Conservation (phyloP, 345 rosid genomes). For the Populus pruinosa region DNA sequence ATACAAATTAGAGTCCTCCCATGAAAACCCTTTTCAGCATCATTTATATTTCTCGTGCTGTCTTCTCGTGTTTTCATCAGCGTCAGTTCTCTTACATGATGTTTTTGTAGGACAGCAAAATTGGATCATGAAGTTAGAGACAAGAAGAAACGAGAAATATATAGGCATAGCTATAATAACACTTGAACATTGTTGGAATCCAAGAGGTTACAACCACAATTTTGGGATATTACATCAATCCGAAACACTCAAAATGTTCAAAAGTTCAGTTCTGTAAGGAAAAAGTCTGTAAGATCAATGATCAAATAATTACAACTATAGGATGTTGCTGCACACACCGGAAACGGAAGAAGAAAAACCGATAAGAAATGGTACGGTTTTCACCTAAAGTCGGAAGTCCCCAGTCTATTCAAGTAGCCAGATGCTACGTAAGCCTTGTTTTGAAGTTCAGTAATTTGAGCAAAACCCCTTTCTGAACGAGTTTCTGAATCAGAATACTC, state of each 20-base stretch:
- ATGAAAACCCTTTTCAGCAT: too few species aligned
- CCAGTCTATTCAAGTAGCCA: constrained; percentile 29
- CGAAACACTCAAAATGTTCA: background rate
- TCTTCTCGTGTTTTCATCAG: too few species aligned
- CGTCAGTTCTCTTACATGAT: background rate
- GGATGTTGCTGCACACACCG: constrained; percentile 20
- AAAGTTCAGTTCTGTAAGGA: background rate
- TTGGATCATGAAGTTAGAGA: background rate
- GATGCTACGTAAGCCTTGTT: constrained; percentile 31
- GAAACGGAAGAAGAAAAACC: background rate
- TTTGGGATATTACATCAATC: background rate
- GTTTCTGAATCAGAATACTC: constrained; percentile 42
- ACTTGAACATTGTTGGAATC: background rate
- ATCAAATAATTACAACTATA: constrained; percentile 32
- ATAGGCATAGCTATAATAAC: background rate
- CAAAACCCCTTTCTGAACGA: constrained; percentile 40
- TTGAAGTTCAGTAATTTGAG: constrained; percentile 38
- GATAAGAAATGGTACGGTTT: background rate
- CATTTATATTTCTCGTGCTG: too few species aligned
- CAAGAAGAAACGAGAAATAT: background rate
- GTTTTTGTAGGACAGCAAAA: background rate
- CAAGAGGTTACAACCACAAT: background rate
- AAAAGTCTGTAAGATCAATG: constrained; percentile 2
- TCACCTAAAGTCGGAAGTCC: constrained; percentile 39
- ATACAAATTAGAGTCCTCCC: too few species aligned